These are phyloP conservation scores for Diplocarpon rosae DNA, from an alignment of 2,329 filamentous ascomycete species.

Conservation along the genomic window DNA sequence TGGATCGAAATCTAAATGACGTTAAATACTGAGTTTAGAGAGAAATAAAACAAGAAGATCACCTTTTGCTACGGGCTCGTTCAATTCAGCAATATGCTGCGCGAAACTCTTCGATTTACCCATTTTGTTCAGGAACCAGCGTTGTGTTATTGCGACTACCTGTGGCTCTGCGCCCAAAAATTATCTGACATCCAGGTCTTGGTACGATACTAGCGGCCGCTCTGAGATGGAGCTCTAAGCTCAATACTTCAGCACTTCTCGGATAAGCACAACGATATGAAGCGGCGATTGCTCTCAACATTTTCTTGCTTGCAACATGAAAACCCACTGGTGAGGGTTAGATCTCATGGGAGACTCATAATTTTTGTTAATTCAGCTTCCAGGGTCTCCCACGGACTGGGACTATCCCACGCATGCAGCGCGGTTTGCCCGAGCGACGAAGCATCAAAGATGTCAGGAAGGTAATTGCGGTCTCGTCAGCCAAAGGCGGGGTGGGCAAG, in stretches of 20 bases:
- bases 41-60: constrained; percentile 7
- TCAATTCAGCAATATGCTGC: constrained; percentile 49
- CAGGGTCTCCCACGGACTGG: constrained; percentile 79
- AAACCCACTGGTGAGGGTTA: constrained; percentile 64
- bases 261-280: constrained; percentile 21
- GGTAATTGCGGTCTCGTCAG: constrained; percentile 92
- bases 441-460: constrained; percentile 78
- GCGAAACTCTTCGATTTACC: constrained; percentile 38
- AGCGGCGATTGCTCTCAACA: constrained; percentile 42
- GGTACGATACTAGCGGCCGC: constrained; percentile 18
- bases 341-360: neutral
- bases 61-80: constrained; percentile 51
- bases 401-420: constrained; percentile 62
- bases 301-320: constrained; percentile 56
- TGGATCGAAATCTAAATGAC: constrained; percentile 29
- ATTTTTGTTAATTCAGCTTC: neutral
- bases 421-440: constrained; percentile 69
- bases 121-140: constrained; percentile 31
- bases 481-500: constrained; percentile 97
- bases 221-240: constrained; percentile 2
- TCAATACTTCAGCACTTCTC: constrained; percentile 3
- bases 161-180: constrained; percentile 8
- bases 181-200: constrained; percentile 21
- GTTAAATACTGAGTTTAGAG: constrained; percentile 3
- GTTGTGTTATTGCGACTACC: neutral